Conservation (phyloP, 768 basidiomycete genomes). For the Agaricus sinodeliciosus region DNA sequence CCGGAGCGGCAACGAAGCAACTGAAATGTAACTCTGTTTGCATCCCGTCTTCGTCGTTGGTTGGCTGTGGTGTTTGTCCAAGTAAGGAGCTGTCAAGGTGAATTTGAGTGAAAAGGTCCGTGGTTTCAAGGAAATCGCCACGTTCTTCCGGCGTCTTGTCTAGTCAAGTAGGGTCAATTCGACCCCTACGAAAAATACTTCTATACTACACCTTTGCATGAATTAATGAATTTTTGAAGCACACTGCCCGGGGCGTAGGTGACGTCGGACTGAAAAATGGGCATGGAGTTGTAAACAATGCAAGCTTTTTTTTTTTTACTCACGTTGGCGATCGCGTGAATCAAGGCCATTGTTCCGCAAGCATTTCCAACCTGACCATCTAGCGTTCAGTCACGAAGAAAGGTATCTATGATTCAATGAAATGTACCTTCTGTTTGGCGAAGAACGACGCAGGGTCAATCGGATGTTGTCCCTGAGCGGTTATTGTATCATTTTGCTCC, state of each 20-base stretch:
- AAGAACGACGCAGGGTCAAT: conserved; percentile 69
- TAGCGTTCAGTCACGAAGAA: neutral
- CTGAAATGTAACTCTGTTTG: conserved; percentile 84
- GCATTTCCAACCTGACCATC: conserved; percentile 65
- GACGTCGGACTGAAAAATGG: conserved; percentile 42
- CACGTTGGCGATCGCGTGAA: conserved; percentile 82
- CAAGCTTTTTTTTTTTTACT: conserved; percentile 15
- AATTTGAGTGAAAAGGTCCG: conserved; percentile 69
- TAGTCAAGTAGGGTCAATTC: conserved; percentile 18
- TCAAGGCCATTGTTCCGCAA: conserved; percentile 82
- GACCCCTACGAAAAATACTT: neutral
- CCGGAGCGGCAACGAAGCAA: conserved; percentile 71
- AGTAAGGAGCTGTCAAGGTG: conserved; percentile 63
- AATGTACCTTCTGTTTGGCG: conserved; percentile 83
- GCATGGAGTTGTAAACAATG: neutral
- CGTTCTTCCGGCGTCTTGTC: conserved; percentile 69
- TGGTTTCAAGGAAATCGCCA: conserved; percentile 67
- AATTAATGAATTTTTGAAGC: conserved; percentile 58
- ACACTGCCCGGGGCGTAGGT: conserved; percentile 50
- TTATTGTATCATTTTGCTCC: conserved; percentile 54
- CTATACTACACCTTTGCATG: conserved; percentile 43
- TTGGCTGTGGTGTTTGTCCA: conserved; percentile 59
- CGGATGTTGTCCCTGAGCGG: conserved; percentile 32
- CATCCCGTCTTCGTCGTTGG: conserved; percentile 30
- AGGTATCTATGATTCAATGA: neutral